Base-by-base conservation (phyloP, 352 stramenopile genomes). In the Nothophytophthora sp. region DNA sequence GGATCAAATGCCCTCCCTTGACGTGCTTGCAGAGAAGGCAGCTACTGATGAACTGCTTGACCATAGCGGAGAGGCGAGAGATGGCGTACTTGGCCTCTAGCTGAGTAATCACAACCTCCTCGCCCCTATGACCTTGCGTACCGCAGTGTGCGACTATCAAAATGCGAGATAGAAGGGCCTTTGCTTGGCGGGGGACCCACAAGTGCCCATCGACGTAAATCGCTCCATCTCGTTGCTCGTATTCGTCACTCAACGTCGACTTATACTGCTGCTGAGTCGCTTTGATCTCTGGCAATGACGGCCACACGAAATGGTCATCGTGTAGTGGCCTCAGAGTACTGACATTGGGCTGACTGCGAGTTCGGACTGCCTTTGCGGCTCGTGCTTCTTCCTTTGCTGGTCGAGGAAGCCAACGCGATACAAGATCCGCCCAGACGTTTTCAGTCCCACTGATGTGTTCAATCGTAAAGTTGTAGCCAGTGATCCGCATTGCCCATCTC, bases 21-120 rank as follows among this genome's bases (percentile, higher is more conserved):
- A 45, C 22, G 25, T 45, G 38, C 22, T 32, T 45, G 38, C 38
- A 45, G 5, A 45, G 22, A 5, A 45, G 11, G n/a, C 20, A 45
- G 2, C 16, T 13, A 16, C 20, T 13, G n/a, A 38, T n/a, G 13
- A 38, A 38, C 15, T n/a, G 32, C 15, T 38, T 38, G 13, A 38
- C 15, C 8, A 38, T n/a, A 5, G 11, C 32, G 19, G 13, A 37
- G 32, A 10, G 19, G 19, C 19, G 13, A 10, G 9, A 12, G 32
- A n/a, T 30, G 25, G 15, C 11, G 19, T 45, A n/a, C 8, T 30
- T 25, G 19, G 9, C 25, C 10, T 3, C 25, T 18, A 45, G 7
- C 4, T 13, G 20, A 45, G 16, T 45, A 5, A 30, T 29, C 4
- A 18, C 25, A 4, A 15, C 22, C 20, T 45, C 2, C 5, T 33